These are phyloP conservation scores for Primulina huaijiensis DNA, from an alignment of 257 asterid genomes.

Conservation along the genomic window DNA sequence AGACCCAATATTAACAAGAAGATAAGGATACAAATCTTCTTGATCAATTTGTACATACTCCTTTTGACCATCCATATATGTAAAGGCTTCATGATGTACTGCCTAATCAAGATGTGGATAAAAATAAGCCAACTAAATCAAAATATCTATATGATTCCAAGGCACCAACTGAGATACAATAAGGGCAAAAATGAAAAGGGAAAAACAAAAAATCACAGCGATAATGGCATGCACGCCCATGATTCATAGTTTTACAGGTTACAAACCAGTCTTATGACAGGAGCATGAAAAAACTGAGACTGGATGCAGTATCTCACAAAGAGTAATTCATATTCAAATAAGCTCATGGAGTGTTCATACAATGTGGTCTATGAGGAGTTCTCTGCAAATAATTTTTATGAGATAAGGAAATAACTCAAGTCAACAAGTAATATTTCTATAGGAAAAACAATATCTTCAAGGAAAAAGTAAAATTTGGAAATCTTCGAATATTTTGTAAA, in stretches of 20 bases:
- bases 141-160: slow-evolving; percentile 18
- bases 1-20: slow-evolving; percentile 91
- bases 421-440: background rate
- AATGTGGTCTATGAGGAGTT: background rate
- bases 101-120: slow-evolving; percentile 51
- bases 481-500: background rate
- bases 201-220: background rate
- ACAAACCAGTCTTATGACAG: slow-evolving; percentile 7
- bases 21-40: slow-evolving; percentile 89
- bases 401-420: background rate
- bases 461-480: background rate
- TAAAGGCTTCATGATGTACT: slow-evolving; percentile 77
- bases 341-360: background rate
- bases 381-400: background rate
- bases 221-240: background rate
- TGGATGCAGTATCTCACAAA: too few relatives aligned
- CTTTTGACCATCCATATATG: slow-evolving; percentile 65
- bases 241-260: background rate
- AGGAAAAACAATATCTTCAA: background rate
- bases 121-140: slow-evolving; percentile 25
- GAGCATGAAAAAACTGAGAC: background rate
- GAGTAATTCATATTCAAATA: background rate
- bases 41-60: slow-evolving; percentile 77
- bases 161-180: background rate
- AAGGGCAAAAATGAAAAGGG: background rate